Evolutionary conservation across 768 basidiomycete genomes (phyloP).

Genomic region (Suillus paluster): DNA sequence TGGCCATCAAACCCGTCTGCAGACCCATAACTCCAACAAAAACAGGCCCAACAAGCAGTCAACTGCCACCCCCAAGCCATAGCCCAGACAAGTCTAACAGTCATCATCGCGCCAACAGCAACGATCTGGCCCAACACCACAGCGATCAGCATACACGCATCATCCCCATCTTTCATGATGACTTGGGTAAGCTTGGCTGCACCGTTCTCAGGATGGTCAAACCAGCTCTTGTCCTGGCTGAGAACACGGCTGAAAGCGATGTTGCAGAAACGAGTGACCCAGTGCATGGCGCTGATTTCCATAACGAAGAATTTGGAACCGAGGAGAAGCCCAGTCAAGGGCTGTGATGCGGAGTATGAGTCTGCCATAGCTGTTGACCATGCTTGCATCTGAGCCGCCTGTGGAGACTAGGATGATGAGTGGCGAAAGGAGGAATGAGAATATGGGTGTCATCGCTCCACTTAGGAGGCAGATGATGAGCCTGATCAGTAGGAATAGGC

Average conservation of each 20-base stretch:
- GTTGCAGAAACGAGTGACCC: conserved; percentile 72
- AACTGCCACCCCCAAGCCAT: conserved; percentile 89
- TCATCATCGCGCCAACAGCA: conserved; percentile 81
- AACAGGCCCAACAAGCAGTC: conserved; percentile 87
- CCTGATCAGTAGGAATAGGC: conserved; percentile 48
- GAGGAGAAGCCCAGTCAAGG: conserved; percentile 72
- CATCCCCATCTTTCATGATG: conserved; percentile 89
- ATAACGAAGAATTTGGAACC: conserved; percentile 82
- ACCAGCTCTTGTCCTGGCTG: conserved; percentile 85
- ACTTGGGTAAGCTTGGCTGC: conserved; percentile 69
- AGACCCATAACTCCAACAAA: conserved; percentile 76
- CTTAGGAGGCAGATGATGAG: conserved; percentile 68
- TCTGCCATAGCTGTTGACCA: conserved; percentile 72
- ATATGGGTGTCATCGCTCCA: conserved; percentile 89
- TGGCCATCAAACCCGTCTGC: conserved; percentile 73
- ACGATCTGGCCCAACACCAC: conserved; percentile 71
- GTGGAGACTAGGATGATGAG: conserved; percentile 78
- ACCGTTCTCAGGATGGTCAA: conserved; percentile 69
- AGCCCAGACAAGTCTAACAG: conserved; percentile 88
- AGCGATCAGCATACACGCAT: conserved; percentile 77
- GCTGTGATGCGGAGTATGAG: conserved; percentile 77
- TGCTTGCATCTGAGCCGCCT: conserved; percentile 62
- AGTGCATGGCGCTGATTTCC: conserved; percentile 72
- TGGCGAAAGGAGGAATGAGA: conserved; percentile 86
- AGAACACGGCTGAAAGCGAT: conserved; percentile 62